phyloP scores from a whole-genome alignment of 345 rosid genomes.

The Boechera retrofracta region DNA sequence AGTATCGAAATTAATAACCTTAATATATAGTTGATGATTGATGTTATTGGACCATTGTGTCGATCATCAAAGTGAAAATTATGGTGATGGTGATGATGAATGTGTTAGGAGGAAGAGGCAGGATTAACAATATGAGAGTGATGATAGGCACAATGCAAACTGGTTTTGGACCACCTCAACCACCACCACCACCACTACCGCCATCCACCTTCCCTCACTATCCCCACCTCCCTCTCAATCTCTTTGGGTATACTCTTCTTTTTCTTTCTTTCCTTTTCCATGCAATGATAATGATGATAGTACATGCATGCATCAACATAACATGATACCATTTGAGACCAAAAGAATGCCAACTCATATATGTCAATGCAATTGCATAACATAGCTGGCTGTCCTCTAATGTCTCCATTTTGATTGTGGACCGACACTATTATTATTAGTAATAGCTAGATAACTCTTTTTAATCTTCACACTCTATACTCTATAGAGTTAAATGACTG shows the following conservation, averaged over 20 bases:
- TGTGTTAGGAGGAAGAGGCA: constrained; percentile 59
- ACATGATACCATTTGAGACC: constrained; percentile 33
- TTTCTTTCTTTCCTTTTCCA: background rate
- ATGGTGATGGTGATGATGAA: background rate
- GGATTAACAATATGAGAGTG: constrained; percentile 65
- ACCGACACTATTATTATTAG: constrained; percentile 41
- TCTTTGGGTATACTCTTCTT: constrained; percentile 59
- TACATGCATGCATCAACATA: constrained; percentile 31
- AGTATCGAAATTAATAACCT: constrained; percentile 1
- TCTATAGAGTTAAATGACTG: constrained; percentile 14
- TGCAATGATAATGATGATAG: constrained; percentile 28
- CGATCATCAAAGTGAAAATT: constrained; percentile 18
- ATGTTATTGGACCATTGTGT: constrained; percentile 22
- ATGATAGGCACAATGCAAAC: constrained; percentile 71
- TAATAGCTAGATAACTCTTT: background rate
- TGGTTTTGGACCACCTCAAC: constrained; percentile 68
- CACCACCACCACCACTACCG: constrained; percentile 65
- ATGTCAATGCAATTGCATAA: constrained; percentile 26
- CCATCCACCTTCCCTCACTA: constrained; percentile 85
- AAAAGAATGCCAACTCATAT: constrained; percentile 36
- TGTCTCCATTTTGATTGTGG: constrained; percentile 38
- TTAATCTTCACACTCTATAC: background rate
- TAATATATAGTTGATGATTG: constrained; percentile 27
- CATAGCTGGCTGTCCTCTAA: constrained; percentile 46
- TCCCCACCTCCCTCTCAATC: constrained; percentile 80